phyloP scores from a whole-genome alignment of 352 stramenopile genomes.

The Phytopythium cucurbitacearum region DNA sequence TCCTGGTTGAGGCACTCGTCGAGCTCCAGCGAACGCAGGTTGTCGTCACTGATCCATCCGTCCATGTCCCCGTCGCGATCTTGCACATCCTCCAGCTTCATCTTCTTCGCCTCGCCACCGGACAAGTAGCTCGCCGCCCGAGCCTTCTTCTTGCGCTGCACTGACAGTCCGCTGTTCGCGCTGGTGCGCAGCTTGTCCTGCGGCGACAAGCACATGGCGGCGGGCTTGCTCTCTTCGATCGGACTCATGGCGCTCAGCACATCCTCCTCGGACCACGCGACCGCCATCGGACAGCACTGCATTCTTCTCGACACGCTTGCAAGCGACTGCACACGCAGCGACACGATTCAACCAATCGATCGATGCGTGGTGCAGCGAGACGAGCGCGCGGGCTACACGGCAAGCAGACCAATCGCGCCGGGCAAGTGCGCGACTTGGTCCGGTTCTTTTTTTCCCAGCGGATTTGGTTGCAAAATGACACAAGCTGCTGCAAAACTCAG shows the following conservation, averaged over 20 bases:
- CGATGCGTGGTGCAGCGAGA: slow-evolving; percentile 3
- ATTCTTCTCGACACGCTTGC: no score
- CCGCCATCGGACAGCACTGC: not conserved
- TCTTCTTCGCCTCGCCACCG: slow-evolving; percentile 23
- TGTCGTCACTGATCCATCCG: slow-evolving; percentile 79
- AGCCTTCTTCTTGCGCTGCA: slow-evolving; percentile 42
- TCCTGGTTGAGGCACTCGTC: slow-evolving; percentile 75
- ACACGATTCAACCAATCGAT: slow-evolving; percentile 12
- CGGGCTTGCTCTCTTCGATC: slow-evolving; percentile 41
- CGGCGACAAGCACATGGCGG: slow-evolving; percentile 53
- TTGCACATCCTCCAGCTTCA: slow-evolving; percentile 26
- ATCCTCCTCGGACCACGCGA: not conserved
- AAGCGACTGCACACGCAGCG: slow-evolving; percentile 6
- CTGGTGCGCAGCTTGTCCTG: slow-evolving; percentile 58
- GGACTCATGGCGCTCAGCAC: slow-evolving; percentile 24
- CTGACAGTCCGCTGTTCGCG: slow-evolving; percentile 10
- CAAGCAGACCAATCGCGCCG: not conserved
- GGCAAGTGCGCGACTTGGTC: slow-evolving; percentile 2
- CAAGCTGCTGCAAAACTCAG: slow-evolving; percentile 1
- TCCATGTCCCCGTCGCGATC: slow-evolving; percentile 42
- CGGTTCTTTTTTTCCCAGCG: slow-evolving; percentile 5
- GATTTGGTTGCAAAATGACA: slow-evolving; percentile 8
- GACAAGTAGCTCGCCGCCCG: slow-evolving; percentile 9
- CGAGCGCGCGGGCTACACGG: slow-evolving; percentile 6
- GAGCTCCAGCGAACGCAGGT: slow-evolving; percentile 66